Percentiles rank a stretch among this genome's conserved stretches.
phyloP scores from a whole-genome alignment of 129 eudicot species.

The Chrysanthemum makinoi region DNA sequence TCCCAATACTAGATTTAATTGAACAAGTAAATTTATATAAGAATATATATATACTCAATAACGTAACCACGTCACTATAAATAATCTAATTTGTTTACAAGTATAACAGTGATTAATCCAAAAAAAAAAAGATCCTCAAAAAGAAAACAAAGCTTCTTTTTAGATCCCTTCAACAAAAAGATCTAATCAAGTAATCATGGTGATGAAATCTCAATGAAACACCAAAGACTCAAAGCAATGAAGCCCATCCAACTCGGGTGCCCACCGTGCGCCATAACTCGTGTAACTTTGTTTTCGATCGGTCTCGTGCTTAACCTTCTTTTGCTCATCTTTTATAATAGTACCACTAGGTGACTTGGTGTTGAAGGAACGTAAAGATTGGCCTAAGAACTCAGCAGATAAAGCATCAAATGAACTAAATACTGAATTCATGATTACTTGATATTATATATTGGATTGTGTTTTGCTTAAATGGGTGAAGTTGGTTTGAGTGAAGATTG shows the following conservation, averaged over 20 bases:
- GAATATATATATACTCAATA: no score
- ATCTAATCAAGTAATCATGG: neutral
- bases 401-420: constrained; percentile 45
- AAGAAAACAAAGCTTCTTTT: neutral
- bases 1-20: neutral
- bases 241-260: constrained; percentile 30
- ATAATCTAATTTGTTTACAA: no score
- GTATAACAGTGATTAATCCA: no score
- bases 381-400: constrained; percentile 27
- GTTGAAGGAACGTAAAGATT: constrained; percentile 4
- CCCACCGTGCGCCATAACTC: neutral
- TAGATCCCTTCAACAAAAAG: neutral
- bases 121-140: no score
- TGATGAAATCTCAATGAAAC: constrained; percentile 8
- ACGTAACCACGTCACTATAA: no score
- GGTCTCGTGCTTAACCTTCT: neutral
- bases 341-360: constrained; percentile 12
- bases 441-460: neutral
- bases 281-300: neutral
- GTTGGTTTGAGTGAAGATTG: no score
- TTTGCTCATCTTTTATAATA: constrained; percentile 5
- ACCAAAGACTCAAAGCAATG: constrained; percentile 40
- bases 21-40: neutral
- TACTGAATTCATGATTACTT: neutral
- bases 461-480: neutral